phyloP scores from a whole-genome alignment of 2,329 filamentous ascomycete genomes.

The Colletotrichum sp. region DNA sequence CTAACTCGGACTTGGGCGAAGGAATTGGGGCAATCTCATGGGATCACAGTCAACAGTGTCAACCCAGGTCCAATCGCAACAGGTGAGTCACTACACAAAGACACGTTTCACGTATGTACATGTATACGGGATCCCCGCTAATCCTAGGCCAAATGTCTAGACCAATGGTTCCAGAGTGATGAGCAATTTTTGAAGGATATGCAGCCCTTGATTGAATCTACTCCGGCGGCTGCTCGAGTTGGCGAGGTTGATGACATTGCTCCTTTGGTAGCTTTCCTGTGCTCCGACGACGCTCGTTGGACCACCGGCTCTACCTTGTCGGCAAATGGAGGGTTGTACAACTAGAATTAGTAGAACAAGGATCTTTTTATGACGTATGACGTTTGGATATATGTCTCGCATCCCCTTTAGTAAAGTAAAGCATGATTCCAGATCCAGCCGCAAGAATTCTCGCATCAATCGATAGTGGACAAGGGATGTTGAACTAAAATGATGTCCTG shows the following conservation, averaged over 20 bases:
- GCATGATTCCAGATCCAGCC: neutral
- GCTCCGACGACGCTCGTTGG: constrained; percentile 32
- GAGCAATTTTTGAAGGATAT: constrained; percentile 33
- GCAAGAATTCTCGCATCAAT: neutral
- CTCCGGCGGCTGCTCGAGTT: constrained; percentile 33
- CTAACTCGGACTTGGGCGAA: constrained; percentile 32
- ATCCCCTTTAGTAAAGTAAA: neutral
- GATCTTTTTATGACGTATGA: neutral
- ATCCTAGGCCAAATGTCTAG: neutral
- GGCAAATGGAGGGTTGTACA: constrained; percentile 32
- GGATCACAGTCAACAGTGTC: constrained; percentile 32
- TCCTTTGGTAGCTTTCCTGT: constrained; percentile 34
- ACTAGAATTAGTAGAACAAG: neutral
- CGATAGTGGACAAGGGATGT: neutral
- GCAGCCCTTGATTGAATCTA: constrained; percentile 33
- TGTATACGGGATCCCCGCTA: neutral
- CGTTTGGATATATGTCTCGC: neutral
- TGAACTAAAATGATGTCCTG: neutral
- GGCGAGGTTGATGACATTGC: constrained; percentile 34
- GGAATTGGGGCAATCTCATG: constrained; percentile 31
- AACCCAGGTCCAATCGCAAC: constrained; percentile 33
- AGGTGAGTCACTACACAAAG: neutral
- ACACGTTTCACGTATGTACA: neutral
- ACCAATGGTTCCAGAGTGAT: constrained; percentile 30
- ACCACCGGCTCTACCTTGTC: constrained; percentile 31